phyloP scores from a whole-genome alignment of 139 green algal genomes.

The Medakamo hakoo region DNA sequence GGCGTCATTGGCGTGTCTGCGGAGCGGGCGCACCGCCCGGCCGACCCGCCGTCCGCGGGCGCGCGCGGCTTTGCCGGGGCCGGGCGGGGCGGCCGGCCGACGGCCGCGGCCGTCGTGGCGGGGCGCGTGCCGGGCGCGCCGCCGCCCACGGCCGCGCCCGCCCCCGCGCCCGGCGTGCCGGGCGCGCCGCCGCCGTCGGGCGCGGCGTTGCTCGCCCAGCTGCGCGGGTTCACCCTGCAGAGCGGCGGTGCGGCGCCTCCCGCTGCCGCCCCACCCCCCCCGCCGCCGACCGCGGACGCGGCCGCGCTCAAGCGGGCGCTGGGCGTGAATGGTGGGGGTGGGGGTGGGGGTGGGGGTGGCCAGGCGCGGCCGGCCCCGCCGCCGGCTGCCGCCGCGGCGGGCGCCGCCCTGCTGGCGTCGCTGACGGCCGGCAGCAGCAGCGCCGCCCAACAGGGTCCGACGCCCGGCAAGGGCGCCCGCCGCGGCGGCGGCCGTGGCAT shows the following conservation, averaged over 20 bases:
- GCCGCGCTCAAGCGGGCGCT: neutral
- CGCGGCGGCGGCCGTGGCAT: neutral
- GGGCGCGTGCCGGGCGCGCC: neutral
- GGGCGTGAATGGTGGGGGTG: neutral
- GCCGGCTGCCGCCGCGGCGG: neutral
- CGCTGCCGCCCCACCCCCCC: neutral
- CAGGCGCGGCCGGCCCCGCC: neutral
- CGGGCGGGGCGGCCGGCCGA: neutral
- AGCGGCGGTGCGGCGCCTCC: neutral
- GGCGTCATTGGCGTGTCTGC: too few species aligned
- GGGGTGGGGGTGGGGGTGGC: neutral
- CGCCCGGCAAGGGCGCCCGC: neutral
- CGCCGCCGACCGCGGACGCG: neutral
- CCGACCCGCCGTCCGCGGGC: neutral
- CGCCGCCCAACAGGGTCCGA: neutral
- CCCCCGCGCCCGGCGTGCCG: neutral
- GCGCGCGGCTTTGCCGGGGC: slow-evolving; percentile 3
- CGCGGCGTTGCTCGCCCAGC: neutral
- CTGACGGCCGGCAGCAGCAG: neutral
- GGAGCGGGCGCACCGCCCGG: neutral
- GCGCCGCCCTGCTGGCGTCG: too few species aligned
- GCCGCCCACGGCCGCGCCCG: neutral
- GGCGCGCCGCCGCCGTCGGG: neutral
- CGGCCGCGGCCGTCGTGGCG: neutral
- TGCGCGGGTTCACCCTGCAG: neutral